Evolutionary conservation across 148 eudicot genomes (phyloP).

Genomic region (Rhododendron henanense): DNA sequence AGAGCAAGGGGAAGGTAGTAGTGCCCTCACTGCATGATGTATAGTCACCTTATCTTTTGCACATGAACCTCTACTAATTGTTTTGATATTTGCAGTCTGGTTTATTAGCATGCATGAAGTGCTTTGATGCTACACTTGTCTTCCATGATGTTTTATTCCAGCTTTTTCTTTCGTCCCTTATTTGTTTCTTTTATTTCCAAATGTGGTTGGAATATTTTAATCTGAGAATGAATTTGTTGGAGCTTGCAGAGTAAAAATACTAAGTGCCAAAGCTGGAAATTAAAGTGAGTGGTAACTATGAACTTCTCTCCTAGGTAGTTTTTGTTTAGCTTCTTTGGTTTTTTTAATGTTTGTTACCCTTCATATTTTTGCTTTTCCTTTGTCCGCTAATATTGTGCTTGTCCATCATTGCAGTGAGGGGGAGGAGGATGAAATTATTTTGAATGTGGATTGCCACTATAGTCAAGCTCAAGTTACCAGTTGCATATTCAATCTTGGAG

Average conservation of each 20-base stretch:
- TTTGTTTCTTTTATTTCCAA: background rate
- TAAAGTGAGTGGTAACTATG: slow-evolving; percentile 71
- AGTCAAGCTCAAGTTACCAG: slow-evolving; percentile 55
- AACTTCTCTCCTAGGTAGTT: slow-evolving; percentile 31
- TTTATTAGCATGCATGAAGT: background rate
- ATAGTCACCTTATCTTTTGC: background rate
- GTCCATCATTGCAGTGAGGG: slow-evolving; percentile 42
- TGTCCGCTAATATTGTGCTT: slow-evolving; percentile 13
- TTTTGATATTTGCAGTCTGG: background rate
- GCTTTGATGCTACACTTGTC: background rate
- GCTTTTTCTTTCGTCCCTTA: slow-evolving; percentile 4
- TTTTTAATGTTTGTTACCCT: background rate
- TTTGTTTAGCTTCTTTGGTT: slow-evolving; percentile 4
- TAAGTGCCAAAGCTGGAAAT: slow-evolving; percentile 52
- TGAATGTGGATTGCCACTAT: slow-evolving; percentile 71
- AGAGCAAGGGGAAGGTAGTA: background rate
- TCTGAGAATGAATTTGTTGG: slow-evolving; percentile 35
- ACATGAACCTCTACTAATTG: background rate
- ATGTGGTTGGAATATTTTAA: background rate
- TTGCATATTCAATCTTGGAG: slow-evolving; percentile 54
- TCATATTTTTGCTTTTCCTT: slow-evolving; percentile 17
- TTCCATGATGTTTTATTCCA: slow-evolving; percentile 9
- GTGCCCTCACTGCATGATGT: background rate
- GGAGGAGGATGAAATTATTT: slow-evolving; percentile 74
- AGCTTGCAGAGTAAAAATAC: slow-evolving; percentile 63